Conservation (phyloP, 148 eudicot species). For the Chenopodium berlandieri region DNA sequence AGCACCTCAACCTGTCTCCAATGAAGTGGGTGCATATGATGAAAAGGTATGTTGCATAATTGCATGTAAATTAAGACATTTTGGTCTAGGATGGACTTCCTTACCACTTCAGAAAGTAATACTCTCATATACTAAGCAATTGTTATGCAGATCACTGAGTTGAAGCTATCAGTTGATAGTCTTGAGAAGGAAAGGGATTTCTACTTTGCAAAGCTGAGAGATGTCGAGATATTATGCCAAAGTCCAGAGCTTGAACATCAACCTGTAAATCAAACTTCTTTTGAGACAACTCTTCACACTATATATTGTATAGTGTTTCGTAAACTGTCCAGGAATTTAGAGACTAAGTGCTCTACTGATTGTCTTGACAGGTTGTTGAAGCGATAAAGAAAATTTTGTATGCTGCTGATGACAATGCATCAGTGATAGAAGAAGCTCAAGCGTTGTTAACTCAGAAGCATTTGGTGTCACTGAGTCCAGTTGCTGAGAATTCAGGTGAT, state of each 20-base stretch:
- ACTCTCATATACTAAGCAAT: background rate
- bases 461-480: conserved; percentile 26
- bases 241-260: conserved; percentile 61
- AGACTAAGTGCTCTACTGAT: background rate
- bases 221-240: conserved; percentile 85
- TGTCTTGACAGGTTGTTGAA: conserved; percentile 53
- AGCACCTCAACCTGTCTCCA: conserved; percentile 53
- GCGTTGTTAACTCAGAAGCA: conserved; percentile 53
- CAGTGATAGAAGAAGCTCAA: conserved; percentile 70
- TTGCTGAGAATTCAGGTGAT: conserved; percentile 37
- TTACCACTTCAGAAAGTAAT: background rate
- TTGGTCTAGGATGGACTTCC: background rate
- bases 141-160: conserved; percentile 65
- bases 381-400: conserved; percentile 72
- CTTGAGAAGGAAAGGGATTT: conserved; percentile 94
- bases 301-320: background rate
- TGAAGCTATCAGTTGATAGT: conserved; percentile 80
- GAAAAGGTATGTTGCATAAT: conserved; percentile 49
- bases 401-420: conserved; percentile 64
- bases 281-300: background rate
- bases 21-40: conserved; percentile 46
- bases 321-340: background rate
- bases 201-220: conserved; percentile 89
- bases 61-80: background rate
- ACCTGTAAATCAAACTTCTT: conserved; percentile 41